Conservation (phyloP, 2,329 filamentous ascomycete species). For the Fusarium setosum region DNA sequence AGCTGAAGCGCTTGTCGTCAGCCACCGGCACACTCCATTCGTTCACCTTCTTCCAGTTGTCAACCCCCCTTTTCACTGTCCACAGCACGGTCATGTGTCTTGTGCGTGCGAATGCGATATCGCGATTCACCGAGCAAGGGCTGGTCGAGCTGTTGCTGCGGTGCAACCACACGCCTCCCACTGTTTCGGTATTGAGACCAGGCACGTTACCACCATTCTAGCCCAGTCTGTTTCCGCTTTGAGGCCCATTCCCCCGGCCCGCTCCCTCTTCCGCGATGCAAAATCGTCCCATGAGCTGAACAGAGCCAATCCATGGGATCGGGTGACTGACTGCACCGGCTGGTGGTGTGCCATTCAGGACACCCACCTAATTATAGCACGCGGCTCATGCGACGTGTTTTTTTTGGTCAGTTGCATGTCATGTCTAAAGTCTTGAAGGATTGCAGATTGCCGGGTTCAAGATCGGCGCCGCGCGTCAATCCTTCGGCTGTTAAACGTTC, state of each 20-base stretch:
- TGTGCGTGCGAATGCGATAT: not conserved
- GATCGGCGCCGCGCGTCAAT: constrained; percentile 2
- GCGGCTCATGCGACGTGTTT: not conserved
- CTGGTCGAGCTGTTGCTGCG: constrained; percentile 8
- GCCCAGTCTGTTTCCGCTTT: constrained; percentile 2
- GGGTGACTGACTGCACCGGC: constrained; percentile 1
- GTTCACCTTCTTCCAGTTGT: not conserved
- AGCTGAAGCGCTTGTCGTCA: not conserved
- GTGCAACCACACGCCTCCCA: constrained; percentile 29
- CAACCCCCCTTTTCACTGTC: not conserved
- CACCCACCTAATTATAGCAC: not conserved
- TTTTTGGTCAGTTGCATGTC: not conserved
- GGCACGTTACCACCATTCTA: constrained; percentile 12
- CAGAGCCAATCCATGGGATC: constrained; percentile 5
- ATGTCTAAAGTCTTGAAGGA: not conserved
- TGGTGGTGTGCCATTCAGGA: not conserved
- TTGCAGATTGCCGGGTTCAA: constrained; percentile 1
- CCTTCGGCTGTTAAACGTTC: constrained; percentile 7
- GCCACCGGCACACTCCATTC: not conserved
- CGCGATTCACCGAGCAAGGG: not conserved
- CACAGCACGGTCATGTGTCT: constrained; percentile 1
- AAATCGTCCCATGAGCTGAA: not conserved
- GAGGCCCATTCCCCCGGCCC: constrained; percentile 9
- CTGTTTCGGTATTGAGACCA: constrained; percentile 8
- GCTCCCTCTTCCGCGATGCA: not conserved